A percentile compares a stretch with the other conserved stretches of the same genome.
Conservation (phyloP, 176 grass and related monocot genomes). For the Carex parvula region DNA sequence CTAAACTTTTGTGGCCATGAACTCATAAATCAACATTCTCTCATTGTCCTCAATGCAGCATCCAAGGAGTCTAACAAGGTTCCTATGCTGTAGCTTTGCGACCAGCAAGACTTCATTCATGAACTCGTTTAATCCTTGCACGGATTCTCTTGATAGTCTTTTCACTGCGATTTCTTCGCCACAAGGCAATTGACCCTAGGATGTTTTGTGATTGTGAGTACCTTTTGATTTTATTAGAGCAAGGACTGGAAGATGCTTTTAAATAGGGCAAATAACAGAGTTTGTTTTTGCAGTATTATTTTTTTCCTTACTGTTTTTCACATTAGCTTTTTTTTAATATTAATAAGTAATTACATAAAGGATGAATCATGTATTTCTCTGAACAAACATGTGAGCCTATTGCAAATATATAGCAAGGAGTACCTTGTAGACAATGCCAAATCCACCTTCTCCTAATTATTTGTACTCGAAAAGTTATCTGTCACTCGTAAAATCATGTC, state of each 20-base stretch:
- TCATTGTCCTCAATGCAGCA: slow-evolving; percentile 44
- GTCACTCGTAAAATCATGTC: slow-evolving; percentile 32
- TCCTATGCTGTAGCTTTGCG: slow-evolving; percentile 54
- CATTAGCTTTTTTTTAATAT: not conserved
- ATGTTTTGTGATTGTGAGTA: not conserved
- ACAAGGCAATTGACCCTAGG: slow-evolving; percentile 32
- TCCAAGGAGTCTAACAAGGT: slow-evolving; percentile 45
- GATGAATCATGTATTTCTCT: not conserved
- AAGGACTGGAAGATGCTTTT: not conserved
- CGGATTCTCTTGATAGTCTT: slow-evolving; percentile 36
- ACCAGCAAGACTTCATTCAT: slow-evolving; percentile 56
- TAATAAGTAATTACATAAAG: not conserved
- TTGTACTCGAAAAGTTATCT: slow-evolving; percentile 34
- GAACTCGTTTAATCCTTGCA: slow-evolving; percentile 40
- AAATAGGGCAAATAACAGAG: not conserved
- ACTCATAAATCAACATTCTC: slow-evolving; percentile 54
- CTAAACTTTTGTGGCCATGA: slow-evolving; percentile 50
- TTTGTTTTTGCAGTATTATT: not conserved
- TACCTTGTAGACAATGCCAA: slow-evolving; percentile 60
- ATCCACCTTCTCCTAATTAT: slow-evolving; percentile 50
- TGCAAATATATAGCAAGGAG: not conserved
- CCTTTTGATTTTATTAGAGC: slow-evolving; percentile 16
- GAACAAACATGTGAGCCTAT: not conserved
- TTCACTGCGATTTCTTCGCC: slow-evolving; percentile 51
- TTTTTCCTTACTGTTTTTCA: not conserved